Conservation (phyloP, 2,329 filamentous ascomycete genomes). For the Stachybotrys elegans region DNA sequence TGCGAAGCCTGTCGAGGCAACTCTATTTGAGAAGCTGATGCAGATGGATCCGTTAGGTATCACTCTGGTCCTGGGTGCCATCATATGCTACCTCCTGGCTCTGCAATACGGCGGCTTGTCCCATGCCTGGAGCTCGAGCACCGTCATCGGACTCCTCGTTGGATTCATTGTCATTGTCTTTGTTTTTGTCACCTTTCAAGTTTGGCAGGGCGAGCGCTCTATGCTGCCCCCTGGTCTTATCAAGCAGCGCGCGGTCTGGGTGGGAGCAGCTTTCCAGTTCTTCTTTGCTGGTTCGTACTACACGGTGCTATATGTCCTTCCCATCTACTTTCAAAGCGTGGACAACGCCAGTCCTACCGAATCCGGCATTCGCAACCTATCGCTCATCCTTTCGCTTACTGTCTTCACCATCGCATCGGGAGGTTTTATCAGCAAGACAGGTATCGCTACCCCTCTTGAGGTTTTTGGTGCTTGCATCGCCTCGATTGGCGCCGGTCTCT, state of each 20-base stretch:
- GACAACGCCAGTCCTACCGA: constrained; percentile 32
- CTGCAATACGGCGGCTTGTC: constrained; percentile 42
- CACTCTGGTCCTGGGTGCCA: constrained; percentile 37
- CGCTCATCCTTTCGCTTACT: constrained; percentile 39
- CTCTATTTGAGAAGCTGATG: constrained; percentile 37
- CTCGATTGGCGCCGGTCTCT: constrained; percentile 36
- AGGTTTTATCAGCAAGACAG: constrained; percentile 30
- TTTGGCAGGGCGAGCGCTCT: constrained; percentile 37
- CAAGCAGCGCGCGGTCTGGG: constrained; percentile 30
- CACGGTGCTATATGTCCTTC: constrained; percentile 40
- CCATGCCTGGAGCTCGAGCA: constrained; percentile 34
- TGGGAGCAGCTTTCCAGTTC: constrained; percentile 34
- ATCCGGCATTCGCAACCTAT: constrained; percentile 39
- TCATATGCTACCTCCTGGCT: constrained; percentile 39
- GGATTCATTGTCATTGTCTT: constrained; percentile 28
- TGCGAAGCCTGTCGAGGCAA: constrained; percentile 29
- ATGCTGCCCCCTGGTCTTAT: constrained; percentile 36
- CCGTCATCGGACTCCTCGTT: constrained; percentile 38
- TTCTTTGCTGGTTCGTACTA: constrained; percentile 39
- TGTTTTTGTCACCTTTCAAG: constrained; percentile 31
- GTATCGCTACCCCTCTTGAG: constrained; percentile 39
- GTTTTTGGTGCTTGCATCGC: constrained; percentile 38
- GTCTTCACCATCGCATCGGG: constrained; percentile 35
- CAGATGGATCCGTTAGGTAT: constrained; percentile 44
- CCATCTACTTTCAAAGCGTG: constrained; percentile 41